Base-by-base conservation (phyloP, 2,329 filamentous ascomycete genomes). In the Cladosporium phlei region DNA sequence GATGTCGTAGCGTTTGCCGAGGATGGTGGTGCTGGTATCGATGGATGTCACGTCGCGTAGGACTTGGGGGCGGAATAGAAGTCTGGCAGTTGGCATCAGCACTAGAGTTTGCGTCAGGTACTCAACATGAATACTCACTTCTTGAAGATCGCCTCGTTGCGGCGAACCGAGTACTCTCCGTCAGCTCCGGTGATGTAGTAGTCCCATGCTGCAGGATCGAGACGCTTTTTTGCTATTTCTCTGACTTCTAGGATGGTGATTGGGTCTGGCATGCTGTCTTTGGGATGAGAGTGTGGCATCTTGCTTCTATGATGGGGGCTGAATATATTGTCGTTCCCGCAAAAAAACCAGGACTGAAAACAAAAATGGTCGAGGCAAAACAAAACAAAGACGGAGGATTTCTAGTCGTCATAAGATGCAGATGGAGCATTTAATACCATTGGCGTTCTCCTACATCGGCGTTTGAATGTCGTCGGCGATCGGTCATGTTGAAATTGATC, bases 41-140 rank as follows among this genome's bases (percentile, higher is more conserved):
- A 59, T 45, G 0, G 46, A 14, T 8, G 52, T 38, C 3, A 60
- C 58, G 46, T 59, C 45, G 11, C 52, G 47, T 38, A 60, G 30
- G 11, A 59, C 54, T 22, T 54, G 49, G 9, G 58, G 58, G 17
- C 57, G 50, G 28, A 60, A 56, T 8, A 45, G 30, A 25, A 45
- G 42, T 20, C 42, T 45, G 17, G 19, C 8, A 10, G 12, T n/a
- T 14, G n/a, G 27, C 22, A 8, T 42, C n/a, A 40, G 44, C 28
- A 35, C n/a, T 14, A 10, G 11, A 16, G 4, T 4, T 14, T 2
- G 10, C n/a, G 20, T 5, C 8, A 5, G 8, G 8, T 12, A 8
- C 32, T 11, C 24, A 6, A 21, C 33, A 22, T 3, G 12, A 14
- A 11, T n/a, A 11, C 37, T 29, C 21, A 48, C 46, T 42, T 35